phyloP scores from a whole-genome alignment of 768 basidiomycete species.

The Termitomyces sp. region DNA sequence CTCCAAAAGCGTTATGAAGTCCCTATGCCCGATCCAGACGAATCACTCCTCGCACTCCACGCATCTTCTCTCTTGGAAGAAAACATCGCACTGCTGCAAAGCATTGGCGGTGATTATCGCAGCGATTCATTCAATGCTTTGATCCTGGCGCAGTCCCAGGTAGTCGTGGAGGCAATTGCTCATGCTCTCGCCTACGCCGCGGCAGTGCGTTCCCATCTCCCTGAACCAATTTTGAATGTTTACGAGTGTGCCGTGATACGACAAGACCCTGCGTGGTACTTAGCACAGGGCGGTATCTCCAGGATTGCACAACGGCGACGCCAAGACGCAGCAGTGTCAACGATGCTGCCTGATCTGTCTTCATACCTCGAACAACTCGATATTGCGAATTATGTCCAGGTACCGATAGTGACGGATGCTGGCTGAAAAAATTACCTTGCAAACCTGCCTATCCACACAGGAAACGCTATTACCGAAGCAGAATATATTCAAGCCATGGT shows the following conservation, averaged over 20 bases:
- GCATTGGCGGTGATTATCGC: conserved; percentile 39
- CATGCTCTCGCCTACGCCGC: conserved; percentile 58
- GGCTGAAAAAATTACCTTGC: conserved; percentile 43
- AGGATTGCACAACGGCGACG: conserved; percentile 41
- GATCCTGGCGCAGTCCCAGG: conserved; percentile 50
- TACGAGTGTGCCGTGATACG: conserved; percentile 50
- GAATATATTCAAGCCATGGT: conserved; percentile 39
- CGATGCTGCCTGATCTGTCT: conserved; percentile 38
- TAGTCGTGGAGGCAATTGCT: conserved; percentile 54
- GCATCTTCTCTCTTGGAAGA: conserved; percentile 40
- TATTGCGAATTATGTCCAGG: conserved; percentile 45
- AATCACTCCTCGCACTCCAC: conserved; percentile 51
- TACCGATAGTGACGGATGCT: conserved; percentile 47
- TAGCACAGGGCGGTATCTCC: conserved; percentile 43
- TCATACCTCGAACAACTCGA: conserved; percentile 34
- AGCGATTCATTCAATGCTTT: conserved; percentile 46
- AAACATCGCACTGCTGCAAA: conserved; percentile 32
- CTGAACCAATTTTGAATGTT: conserved; percentile 45
- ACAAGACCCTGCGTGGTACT: conserved; percentile 56
- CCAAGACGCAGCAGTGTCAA: conserved; percentile 40
- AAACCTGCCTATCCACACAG: conserved; percentile 35
- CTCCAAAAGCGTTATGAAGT: conserved; percentile 49
- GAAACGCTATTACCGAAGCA: conserved; percentile 31
- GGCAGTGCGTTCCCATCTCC: conserved; percentile 37
- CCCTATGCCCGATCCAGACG: conserved; percentile 41